These are phyloP conservation scores for Triticum timopheevii DNA, from an alignment of 176 grass and related monocot species.

Conservation along the genomic window DNA sequence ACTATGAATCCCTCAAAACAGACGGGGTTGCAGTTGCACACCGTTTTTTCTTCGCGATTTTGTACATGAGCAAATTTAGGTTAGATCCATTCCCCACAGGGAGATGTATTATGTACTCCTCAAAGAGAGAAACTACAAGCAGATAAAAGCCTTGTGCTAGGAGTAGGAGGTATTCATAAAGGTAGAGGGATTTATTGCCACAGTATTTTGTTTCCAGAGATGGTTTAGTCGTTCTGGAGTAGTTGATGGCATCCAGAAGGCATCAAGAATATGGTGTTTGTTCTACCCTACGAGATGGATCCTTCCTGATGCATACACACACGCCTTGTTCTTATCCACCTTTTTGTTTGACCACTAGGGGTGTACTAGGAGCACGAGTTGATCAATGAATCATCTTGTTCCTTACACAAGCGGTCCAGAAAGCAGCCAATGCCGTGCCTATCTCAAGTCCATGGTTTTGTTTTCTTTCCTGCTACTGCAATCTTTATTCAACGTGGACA, in stretches of 20 bases:
- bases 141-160: not conserved
- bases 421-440: not conserved
- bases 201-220: not conserved
- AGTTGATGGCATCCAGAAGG: not conserved
- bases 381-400: not conserved
- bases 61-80: not conserved
- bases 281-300: not conserved
- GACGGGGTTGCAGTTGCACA: not conserved
- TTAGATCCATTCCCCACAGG: not conserved
- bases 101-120: slow-evolving; percentile 1
- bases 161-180: not conserved
- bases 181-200: not conserved
- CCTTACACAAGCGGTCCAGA: not conserved
- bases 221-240: not conserved
- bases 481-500: not conserved
- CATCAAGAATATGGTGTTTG: not conserved
- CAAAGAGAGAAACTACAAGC: not conserved
- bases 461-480: not conserved
- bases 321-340: not conserved
- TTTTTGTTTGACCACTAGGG: not conserved
- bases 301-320: slow-evolving; percentile 6
- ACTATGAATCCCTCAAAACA: not conserved
- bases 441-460: not conserved
- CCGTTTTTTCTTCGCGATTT: not conserved
- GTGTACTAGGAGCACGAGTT: not conserved